phyloP scores from a whole-genome alignment of 2,329 filamentous ascomycete genomes.

The Phaeomoniella chlamydospora region DNA sequence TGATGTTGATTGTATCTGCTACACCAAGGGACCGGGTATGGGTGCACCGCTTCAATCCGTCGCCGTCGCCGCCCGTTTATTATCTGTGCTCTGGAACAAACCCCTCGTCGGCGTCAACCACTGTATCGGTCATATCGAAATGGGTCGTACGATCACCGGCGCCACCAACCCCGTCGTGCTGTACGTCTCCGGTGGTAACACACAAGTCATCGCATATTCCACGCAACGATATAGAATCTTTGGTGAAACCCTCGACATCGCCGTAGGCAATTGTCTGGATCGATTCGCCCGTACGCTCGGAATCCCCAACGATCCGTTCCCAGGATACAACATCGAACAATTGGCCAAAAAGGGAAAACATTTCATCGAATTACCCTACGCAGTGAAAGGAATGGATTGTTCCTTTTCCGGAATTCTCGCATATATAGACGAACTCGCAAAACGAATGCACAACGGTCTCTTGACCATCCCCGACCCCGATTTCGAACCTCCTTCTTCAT shows the following conservation, averaged over 20 bases:
- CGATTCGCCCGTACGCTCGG: slow-evolving; percentile 81
- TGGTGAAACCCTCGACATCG: slow-evolving; percentile 92
- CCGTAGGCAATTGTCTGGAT: slow-evolving; percentile 93
- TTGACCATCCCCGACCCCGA: slow-evolving; percentile 34
- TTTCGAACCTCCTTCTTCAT: no score
- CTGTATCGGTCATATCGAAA: slow-evolving; percentile 97
- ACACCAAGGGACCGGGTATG: slow-evolving; percentile 93
- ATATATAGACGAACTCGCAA: slow-evolving; percentile 65
- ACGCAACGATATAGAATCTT: slow-evolving; percentile 94
- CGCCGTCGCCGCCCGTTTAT: slow-evolving; percentile 68
- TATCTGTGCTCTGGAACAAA: slow-evolving; percentile 72
- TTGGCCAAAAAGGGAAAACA: slow-evolving; percentile 59
- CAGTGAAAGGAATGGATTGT: slow-evolving; percentile 98
- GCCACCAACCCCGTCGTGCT: slow-evolving; percentile 85
- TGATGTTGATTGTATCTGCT: slow-evolving; percentile 85
- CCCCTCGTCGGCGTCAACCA: slow-evolving; percentile 94
- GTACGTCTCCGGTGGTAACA: slow-evolving; percentile 92
- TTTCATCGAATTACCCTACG: slow-evolving; percentile 79
- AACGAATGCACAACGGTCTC: slow-evolving; percentile 37
- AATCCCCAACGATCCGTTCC: slow-evolving; percentile 91
- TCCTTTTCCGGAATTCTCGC: slow-evolving; percentile 88
- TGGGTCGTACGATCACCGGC: slow-evolving; percentile 86
- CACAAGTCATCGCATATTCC: slow-evolving; percentile 93
- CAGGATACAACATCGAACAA: slow-evolving; percentile 96
- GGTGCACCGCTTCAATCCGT: slow-evolving; percentile 80